A percentile compares a stretch with the other conserved stretches of the same genome.
phyloP scores from a whole-genome alignment of 2,329 filamentous ascomycete genomes.

The Monilinia aucupariae region DNA sequence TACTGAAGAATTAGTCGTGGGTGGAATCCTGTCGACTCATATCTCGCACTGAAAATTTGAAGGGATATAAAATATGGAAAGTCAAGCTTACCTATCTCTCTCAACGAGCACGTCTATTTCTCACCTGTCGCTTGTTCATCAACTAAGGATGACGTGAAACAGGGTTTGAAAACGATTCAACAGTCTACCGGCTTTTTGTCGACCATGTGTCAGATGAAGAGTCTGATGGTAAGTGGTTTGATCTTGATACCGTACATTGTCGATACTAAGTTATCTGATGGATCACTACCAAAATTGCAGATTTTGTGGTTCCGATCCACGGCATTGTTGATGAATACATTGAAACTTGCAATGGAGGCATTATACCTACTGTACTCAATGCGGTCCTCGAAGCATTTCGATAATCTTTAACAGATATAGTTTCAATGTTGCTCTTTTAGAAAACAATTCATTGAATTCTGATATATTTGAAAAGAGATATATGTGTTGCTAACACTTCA shows the following conservation, averaged over 20 bases:
- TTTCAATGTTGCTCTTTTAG: too few relatives aligned
- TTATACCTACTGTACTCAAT: too few relatives aligned
- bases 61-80: not conserved
- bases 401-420: not conserved
- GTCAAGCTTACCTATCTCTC: not conserved
- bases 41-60: not conserved
- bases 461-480: too few relatives aligned
- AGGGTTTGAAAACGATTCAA: not conserved
- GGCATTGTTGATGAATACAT: not conserved
- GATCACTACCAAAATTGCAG: not conserved
- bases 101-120: not conserved
- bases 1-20: not conserved
- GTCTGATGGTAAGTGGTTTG: not conserved
- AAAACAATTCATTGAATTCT: too few relatives aligned
- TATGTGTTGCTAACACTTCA: too few relatives aligned
- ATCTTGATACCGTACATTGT: not conserved
- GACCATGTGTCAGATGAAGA: not conserved
- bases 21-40: not conserved
- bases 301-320: constrained; percentile 6
- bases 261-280: not conserved
- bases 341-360: not conserved
- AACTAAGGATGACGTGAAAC: not conserved
- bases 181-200: not conserved
- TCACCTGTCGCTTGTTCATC: not conserved
- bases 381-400: not conserved